Conservation (phyloP, 1,139 yeast species). For the Meyerozyma elateridarum region DNA sequence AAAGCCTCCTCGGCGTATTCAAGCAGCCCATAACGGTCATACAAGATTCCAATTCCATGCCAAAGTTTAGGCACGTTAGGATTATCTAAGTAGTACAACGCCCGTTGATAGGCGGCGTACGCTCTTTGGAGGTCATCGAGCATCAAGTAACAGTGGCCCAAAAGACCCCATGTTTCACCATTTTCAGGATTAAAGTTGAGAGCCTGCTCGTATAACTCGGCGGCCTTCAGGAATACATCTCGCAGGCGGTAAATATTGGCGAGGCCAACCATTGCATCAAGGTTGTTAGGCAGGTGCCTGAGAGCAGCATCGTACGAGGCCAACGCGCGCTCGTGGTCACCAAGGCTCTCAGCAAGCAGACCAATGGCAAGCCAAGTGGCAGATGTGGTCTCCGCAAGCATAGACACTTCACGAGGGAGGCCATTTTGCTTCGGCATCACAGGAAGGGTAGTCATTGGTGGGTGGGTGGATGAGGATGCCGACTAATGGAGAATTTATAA, state of each 20-base stretch:
- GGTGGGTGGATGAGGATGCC: constrained; percentile 1
- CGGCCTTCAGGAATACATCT: constrained; percentile 90
- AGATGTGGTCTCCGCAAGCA: constrained; percentile 64
- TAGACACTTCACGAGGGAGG: constrained; percentile 2
- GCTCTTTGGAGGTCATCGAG: constrained; percentile 93
- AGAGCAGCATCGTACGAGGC: constrained; percentile 88
- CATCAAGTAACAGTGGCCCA: constrained; percentile 97
- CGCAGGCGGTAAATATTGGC: constrained; percentile 86
- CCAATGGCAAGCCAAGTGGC: constrained; percentile 95
- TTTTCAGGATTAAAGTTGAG: constrained; percentile 77
- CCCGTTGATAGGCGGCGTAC: constrained; percentile 94
- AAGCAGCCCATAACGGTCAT: constrained; percentile 91
- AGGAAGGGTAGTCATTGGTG: constrained; percentile 3
- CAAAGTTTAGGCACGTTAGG: constrained; percentile 95
- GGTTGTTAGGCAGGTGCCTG: constrained; percentile 79
- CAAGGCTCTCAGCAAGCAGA: constrained; percentile 82
- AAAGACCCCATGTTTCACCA: constrained; percentile 96
- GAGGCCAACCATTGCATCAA: constrained; percentile 77
- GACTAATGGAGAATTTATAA: no score
- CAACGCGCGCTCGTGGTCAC: constrained; percentile 85
- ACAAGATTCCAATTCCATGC: constrained; percentile 97
- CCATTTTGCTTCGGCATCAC: constrained; percentile 4
- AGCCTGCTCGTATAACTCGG: constrained; percentile 87
- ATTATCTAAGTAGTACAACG: constrained; percentile 82
- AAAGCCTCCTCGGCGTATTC: constrained; percentile 98